Evolutionary conservation across 176 grass and related monocot genomes (phyloP), one percentile per base, ranked within the genome.

Genomic region (Oryza glaberrima): DNA sequence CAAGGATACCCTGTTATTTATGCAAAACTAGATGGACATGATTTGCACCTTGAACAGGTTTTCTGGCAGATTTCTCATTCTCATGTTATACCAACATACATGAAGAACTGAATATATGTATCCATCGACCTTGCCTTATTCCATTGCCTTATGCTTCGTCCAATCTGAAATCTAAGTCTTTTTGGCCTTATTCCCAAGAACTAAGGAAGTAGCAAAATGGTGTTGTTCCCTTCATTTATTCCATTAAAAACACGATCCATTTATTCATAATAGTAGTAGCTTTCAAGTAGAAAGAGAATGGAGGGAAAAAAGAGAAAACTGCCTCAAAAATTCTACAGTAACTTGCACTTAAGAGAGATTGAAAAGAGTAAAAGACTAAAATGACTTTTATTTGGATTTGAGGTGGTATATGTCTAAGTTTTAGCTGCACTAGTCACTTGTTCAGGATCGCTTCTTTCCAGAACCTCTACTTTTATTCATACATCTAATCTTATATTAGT

Each of bases 21-120:
- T 75, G 60, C 60, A 40, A 90, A 90, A 61, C 56, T 88, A 15
- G 78, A 82, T 66, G 67, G 83, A 34, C 72, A 72, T 30, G 66
- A 80, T 64, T 84, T 94, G 83, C 65, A 90, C 77, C 79, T 98
- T 83, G 88, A 92, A 56, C 96, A 98, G 89, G 96, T 90, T 82
- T 82, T 47, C 13, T 64, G 6, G 76, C 54, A 77, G 6, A 72
- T 38, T 79, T 69, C 46, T 70, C 70, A 52, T 45, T 36, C 56
- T 32, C 12, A 72, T 61, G 32, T 69, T 46, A 10, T 70, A 78
- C 45, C 3, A 65, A 14, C 69, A 67, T 88, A 28, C 26, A 52
- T 38, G 26, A 66, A 58, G 6, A 75, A 44, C 25, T 45, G 13
- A 65, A 30, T 66, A 41, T 44, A 60, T 11, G 6, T n/a, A 45